A percentile compares a stretch with the other conserved stretches of the same genome.
phyloP scores from a whole-genome alignment of 306 rosid genomes.

The Betula pendula region DNA sequence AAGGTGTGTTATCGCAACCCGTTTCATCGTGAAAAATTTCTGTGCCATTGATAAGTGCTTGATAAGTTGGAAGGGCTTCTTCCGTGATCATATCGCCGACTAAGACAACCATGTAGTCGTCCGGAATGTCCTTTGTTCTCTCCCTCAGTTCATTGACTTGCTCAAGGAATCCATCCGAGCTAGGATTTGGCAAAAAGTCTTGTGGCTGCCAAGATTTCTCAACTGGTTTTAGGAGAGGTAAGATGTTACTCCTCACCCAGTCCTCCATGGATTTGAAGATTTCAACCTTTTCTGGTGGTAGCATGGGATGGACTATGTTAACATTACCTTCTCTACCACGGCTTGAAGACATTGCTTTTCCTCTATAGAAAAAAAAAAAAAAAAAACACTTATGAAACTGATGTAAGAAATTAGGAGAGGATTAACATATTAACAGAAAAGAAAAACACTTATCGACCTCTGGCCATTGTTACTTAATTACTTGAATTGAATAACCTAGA shows the following conservation, averaged over 20 bases:
- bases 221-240: slow-evolving; percentile 67
- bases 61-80: slow-evolving; percentile 92
- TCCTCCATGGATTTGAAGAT: slow-evolving; percentile 70
- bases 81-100: slow-evolving; percentile 92
- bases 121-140: slow-evolving; percentile 75
- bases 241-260: slow-evolving; percentile 71
- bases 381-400: no score
- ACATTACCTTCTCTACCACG: slow-evolving; percentile 69
- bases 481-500: no score
- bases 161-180: slow-evolving; percentile 68
- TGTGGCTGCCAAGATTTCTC: slow-evolving; percentile 89
- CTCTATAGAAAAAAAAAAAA: slow-evolving; percentile 26
- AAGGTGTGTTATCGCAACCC: no score
- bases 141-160: slow-evolving; percentile 74
- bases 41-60: slow-evolving; percentile 68
- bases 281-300: slow-evolving; percentile 60
- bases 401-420: no score
- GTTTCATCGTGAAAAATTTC: slow-evolving; percentile 69
- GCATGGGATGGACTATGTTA: slow-evolving; percentile 78
- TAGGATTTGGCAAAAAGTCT: slow-evolving; percentile 73
- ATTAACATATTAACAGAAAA: no score
- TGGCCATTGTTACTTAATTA: no score
- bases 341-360: slow-evolving; percentile 54
- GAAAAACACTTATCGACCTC: neutral
- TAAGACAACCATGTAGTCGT: slow-evolving; percentile 76